Conservation (phyloP, 192 early-diverging fungal species). For the Backusella circina region DNA sequence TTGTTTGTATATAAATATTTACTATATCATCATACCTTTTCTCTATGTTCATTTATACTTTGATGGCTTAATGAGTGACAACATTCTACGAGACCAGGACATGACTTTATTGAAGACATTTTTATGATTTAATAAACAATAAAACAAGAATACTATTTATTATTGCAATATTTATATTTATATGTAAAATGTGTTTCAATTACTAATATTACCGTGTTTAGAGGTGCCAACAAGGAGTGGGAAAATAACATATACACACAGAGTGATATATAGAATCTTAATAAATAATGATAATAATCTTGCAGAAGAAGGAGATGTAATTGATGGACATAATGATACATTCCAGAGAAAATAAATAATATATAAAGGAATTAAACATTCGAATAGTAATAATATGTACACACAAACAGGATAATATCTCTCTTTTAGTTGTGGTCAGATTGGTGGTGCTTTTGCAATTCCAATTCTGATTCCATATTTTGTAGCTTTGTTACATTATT, state of each 20-base stretch:
- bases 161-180: background rate
- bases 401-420: background rate
- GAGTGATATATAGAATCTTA: too few relatives aligned
- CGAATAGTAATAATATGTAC: background rate
- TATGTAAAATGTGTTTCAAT: background rate
- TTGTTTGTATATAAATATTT: background rate
- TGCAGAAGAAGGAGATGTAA: background rate
- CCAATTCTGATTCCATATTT: constrained; percentile 1
- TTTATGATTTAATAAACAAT: background rate
- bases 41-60: background rate
- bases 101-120: background rate
- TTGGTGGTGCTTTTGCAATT: background rate
- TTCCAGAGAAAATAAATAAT: background rate
- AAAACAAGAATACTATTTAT: background rate
- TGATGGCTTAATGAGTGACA: background rate
- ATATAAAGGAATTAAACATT: background rate
- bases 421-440: background rate
- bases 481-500: background rate
- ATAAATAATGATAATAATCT: background rate
- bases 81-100: background rate
- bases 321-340: background rate
- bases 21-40: background rate
- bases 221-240: too few relatives aligned
- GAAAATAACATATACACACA: too few relatives aligned
- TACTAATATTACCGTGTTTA: too few relatives aligned